Evolutionary conservation across 2,329 filamentous ascomycete species (phyloP).

Genomic region (Huntiella omanensis): DNA sequence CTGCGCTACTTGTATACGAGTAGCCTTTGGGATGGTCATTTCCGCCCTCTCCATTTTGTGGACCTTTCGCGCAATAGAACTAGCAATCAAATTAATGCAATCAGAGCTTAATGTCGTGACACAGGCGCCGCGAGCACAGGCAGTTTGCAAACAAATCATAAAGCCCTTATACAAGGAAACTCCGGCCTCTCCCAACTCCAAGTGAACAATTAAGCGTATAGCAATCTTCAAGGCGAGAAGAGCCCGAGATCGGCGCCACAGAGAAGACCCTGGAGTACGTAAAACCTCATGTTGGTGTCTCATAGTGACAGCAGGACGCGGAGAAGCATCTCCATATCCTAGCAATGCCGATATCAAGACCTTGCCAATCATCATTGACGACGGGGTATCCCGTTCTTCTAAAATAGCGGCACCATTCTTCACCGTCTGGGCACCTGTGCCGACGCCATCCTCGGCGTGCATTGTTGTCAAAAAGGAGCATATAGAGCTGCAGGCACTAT

Average conservation of each 20-base stretch:
- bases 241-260: conserved; percentile 32
- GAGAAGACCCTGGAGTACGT: conserved; percentile 18
- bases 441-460: conserved; percentile 15
- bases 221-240: conserved; percentile 37
- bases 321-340: conserved; percentile 17
- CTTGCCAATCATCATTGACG: conserved; percentile 33
- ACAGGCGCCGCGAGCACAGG: too few relatives aligned
- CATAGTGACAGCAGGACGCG: conserved; percentile 23
- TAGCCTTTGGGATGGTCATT: too few relatives aligned
- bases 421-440: conserved; percentile 12
- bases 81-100: too few relatives aligned
- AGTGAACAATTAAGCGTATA: conserved; percentile 20
- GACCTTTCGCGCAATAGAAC: too few relatives aligned
- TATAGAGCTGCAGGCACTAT: too few relatives aligned
- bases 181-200: neutral
- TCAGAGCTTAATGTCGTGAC: too few relatives aligned
- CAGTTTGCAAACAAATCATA: conserved; percentile 23
- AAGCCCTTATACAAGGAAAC: conserved; percentile 28
- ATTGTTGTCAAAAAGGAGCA: conserved; percentile 15
- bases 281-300: conserved; percentile 35
- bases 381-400: conserved; percentile 28
- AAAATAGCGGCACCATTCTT: conserved; percentile 21
- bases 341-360: conserved; percentile 23
- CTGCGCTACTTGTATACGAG: too few relatives aligned
- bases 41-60: too few relatives aligned